phyloP scores from a whole-genome alignment of 176 grass and related monocot genomes.

The Phoenix roebelenii region DNA sequence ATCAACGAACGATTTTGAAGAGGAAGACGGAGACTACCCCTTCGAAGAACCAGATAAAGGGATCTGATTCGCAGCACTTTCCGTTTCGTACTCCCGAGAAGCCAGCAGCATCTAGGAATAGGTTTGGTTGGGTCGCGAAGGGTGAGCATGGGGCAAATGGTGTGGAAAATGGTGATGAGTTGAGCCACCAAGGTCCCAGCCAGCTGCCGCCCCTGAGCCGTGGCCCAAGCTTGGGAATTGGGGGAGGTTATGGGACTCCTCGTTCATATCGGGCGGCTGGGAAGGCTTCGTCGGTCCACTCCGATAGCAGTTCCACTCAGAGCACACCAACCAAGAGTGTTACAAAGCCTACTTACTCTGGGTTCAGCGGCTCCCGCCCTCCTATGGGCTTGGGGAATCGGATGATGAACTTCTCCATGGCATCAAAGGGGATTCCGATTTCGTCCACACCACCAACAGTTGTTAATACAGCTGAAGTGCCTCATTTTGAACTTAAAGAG shows the following conservation, averaged over 20 bases:
- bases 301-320: constrained; percentile 52
- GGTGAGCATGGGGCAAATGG: constrained; percentile 3
- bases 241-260: constrained; percentile 23
- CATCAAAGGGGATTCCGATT: constrained; percentile 24
- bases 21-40: constrained; percentile 64
- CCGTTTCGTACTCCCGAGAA: constrained; percentile 81
- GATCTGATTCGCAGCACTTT: constrained; percentile 7
- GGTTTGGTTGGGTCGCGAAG: constrained; percentile 57
- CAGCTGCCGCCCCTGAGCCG: constrained; percentile 30
- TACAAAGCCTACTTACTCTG: constrained; percentile 39
- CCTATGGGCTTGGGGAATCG: constrained; percentile 26
- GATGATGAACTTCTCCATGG: constrained; percentile 13
- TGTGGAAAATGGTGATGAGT: constrained; percentile 22
- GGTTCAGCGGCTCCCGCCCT: constrained; percentile 46
- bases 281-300: constrained; percentile 33
- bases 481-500: constrained; percentile 70
- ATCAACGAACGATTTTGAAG: constrained; percentile 27
- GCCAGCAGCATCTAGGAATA: constrained; percentile 23
- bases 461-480: constrained; percentile 53
- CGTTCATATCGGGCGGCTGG: constrained; percentile 29
- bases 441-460: constrained; percentile 15
- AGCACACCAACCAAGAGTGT: constrained; percentile 89
- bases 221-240: not conserved
- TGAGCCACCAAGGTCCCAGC: constrained; percentile 15
- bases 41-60: constrained; percentile 27